Percentiles rank a stretch among this genome's conserved stretches.
These are phyloP conservation scores for Schizophyllum amplum DNA, from an alignment of 1,284 basidiomycete species.

Conservation along the genomic window DNA sequence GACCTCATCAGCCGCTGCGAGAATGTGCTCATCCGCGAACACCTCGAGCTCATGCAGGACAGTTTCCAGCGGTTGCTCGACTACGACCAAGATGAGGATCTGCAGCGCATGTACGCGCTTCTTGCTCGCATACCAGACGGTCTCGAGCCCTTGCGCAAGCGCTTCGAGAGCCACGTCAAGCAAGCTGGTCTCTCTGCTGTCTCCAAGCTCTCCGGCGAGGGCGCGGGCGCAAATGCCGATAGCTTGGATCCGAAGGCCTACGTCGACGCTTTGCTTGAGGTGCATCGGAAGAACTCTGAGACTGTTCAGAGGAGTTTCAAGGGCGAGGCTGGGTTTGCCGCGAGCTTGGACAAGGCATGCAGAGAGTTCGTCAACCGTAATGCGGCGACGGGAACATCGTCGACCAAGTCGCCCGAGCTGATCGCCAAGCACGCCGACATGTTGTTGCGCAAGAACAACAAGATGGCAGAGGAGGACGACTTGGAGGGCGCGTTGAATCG, in stretches of 20 bases:
- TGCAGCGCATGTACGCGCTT: constrained; percentile 92
- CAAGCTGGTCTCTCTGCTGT: constrained; percentile 80
- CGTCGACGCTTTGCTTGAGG: constrained; percentile 86
- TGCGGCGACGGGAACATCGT: constrained; percentile 75
- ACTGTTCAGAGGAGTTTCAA: constrained; percentile 89
- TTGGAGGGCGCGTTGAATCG: constrained; percentile 87
- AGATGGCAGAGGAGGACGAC: constrained; percentile 87
- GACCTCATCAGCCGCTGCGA: constrained; percentile 89
- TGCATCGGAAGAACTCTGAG: constrained; percentile 89
- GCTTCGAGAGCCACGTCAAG: constrained; percentile 95
- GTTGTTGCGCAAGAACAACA: constrained; percentile 92
- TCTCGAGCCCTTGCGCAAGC: constrained; percentile 85
- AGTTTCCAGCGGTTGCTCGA: constrained; percentile 92
- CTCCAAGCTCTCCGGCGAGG: constrained; percentile 72
- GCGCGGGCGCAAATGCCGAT: constrained; percentile 53
- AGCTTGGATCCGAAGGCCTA: constrained; percentile 84
- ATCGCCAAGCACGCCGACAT: constrained; percentile 93
- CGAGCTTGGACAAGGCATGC: constrained; percentile 93
- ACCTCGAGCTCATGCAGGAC: constrained; percentile 86
- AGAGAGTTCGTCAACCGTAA: constrained; percentile 96
- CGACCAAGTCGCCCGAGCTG: constrained; percentile 90
- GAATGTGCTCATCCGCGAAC: constrained; percentile 85
- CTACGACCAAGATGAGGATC: constrained; percentile 88
- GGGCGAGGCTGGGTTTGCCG: constrained; percentile 92
- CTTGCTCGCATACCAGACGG: constrained; percentile 87